Base-by-base conservation (phyloP, 805 yeast genomes). In the Starmera caribaea region DNA sequence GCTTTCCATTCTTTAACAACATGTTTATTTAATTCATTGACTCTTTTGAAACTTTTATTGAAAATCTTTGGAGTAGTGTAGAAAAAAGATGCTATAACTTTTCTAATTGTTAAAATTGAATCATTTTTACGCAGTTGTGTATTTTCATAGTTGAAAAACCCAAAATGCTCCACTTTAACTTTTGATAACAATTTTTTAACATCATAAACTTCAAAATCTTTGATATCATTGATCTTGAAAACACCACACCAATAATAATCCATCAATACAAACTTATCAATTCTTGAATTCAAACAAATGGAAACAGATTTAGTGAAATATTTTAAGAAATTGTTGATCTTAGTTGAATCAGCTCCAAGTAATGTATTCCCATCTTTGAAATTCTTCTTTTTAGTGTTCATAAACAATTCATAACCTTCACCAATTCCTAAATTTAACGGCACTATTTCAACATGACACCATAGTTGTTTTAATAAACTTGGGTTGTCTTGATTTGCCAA, bases 401-500 rank as follows among this genome's bases (percentile, higher is more conserved):
- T 49, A n/a, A 41, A 48, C 10, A 53, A 14, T 38, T 51, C 56
- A 41, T 54, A 54, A 10, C 58, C 58, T 42, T 54, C 58, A 11
- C 40, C 45, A n/a, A 54, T 38, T 1, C 53, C 57, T 7, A 45
- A 21, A 16, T 50, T 38, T 24, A 51, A 9, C 30, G 48, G 44
- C 4, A 47, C 48, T 8, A 51, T 28, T 30, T 54, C 58, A 24
- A 50, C 48, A 42, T 54, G 58, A 8, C 44, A 49, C 32, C 50
- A 34, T 5, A 53, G 26, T 31, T 44, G 45, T 33, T 51, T 50
- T 14, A 53, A 11, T 27, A 53, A 26, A 7, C 16, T 26, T 0
- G 52, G 47, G 9, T 46, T 14, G 8, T 29, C 49, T 7, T 34
- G 29, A 33, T 53, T 56, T 5, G 26, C 30, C 8, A 54, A 45